A percentile compares a stretch with the other conserved stretches of the same genome.
Conservation (phyloP, 371 early-diverging fungal genomes). For the Mortierella sp. region DNA sequence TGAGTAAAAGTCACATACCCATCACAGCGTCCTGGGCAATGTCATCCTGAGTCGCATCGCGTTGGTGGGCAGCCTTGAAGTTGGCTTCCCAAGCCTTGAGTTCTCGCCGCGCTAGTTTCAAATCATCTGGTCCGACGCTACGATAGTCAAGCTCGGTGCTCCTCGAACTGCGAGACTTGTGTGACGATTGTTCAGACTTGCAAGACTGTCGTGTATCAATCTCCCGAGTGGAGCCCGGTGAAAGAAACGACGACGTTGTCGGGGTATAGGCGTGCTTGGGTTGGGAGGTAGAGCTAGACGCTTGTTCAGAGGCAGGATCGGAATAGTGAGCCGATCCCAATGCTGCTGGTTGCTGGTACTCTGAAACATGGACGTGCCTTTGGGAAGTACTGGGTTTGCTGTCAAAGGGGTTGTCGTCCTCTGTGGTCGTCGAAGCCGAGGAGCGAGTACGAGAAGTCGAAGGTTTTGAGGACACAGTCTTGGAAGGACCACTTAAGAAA, state of each 20-base stretch:
- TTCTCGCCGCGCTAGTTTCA: slow-evolving; percentile 45
- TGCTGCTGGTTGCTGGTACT: background rate
- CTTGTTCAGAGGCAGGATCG: background rate
- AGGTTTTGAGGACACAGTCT: background rate
- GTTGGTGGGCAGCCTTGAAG: slow-evolving; percentile 57
- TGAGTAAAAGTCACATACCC: slow-evolving; percentile 24
- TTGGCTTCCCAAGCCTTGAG: slow-evolving; percentile 65
- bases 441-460: background rate
- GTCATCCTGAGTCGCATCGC: slow-evolving; percentile 61
- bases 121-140: slow-evolving; percentile 19
- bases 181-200: background rate
- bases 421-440: background rate
- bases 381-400: background rate
- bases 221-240: background rate
- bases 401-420: background rate
- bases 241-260: background rate
- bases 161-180: slow-evolving; percentile 5
- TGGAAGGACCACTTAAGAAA: slow-evolving; percentile 6
- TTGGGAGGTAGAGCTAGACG: background rate
- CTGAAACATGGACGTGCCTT: background rate
- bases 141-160: slow-evolving; percentile 9
- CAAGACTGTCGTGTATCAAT: background rate
- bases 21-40: slow-evolving; percentile 32
- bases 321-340: background rate
- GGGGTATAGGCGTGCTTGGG: background rate